These are phyloP conservation scores for Tylopilus sp. DNA, from an alignment of 1,284 basidiomycete species.

Conservation along the genomic window DNA sequence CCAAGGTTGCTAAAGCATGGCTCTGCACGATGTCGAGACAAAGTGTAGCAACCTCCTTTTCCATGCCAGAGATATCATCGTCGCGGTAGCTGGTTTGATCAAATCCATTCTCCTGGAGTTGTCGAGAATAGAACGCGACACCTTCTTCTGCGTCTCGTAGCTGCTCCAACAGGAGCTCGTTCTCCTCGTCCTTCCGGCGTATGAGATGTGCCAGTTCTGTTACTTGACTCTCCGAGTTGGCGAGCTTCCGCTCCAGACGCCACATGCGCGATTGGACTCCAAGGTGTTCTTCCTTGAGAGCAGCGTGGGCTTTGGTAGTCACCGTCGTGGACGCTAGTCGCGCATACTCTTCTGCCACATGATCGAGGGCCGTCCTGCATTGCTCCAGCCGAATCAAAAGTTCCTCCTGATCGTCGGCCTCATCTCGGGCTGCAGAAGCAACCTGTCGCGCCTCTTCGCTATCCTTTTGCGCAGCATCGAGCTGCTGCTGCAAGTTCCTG, in stretches of 20 bases:
- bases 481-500: slow-evolving; percentile 35
- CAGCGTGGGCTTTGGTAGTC: slow-evolving; percentile 36
- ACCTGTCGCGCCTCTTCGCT: slow-evolving; percentile 34
- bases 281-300: slow-evolving; percentile 42
- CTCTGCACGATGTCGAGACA: slow-evolving; percentile 15
- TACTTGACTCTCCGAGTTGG: slow-evolving; percentile 63
- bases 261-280: slow-evolving; percentile 42
- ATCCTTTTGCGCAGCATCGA: slow-evolving; percentile 27
- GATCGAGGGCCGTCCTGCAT: slow-evolving; percentile 41
- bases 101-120: slow-evolving; percentile 17
- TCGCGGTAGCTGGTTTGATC: not conserved
- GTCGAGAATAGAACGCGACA: slow-evolving; percentile 31
- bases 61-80: slow-evolving; percentile 5
- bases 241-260: slow-evolving; percentile 61
- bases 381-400: slow-evolving; percentile 49
- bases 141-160: slow-evolving; percentile 44
- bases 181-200: slow-evolving; percentile 53
- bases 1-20: slow-evolving; percentile 14
- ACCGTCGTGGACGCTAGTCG: slow-evolving; percentile 51
- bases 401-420: slow-evolving; percentile 32
- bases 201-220: slow-evolving; percentile 58
- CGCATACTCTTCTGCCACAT: slow-evolving; percentile 56
- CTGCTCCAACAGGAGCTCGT: slow-evolving; percentile 39
- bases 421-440: slow-evolving; percentile 24
- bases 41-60: slow-evolving; percentile 20